phyloP scores from a whole-genome alignment of 1,284 basidiomycete species.

The Trichosporon sp. region DNA sequence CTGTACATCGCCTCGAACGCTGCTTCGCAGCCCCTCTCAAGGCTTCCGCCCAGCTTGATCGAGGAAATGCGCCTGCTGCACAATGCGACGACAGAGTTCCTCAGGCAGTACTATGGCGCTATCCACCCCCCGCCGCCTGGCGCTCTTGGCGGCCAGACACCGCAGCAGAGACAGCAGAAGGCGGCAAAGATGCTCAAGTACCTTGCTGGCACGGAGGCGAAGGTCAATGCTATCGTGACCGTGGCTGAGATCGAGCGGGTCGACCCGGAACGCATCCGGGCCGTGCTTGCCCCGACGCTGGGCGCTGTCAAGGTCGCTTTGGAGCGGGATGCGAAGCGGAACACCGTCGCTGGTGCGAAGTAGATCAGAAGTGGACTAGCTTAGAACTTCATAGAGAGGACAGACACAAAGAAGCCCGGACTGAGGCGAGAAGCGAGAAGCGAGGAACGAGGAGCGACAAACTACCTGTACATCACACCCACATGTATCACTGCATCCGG shows the following conservation, averaged over 20 bases:
- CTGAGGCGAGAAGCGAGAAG: not conserved
- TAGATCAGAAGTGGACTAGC: not conserved
- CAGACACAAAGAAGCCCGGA: too few species aligned
- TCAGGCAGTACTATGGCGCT: constrained; percentile 91
- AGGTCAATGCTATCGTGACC: constrained; percentile 67
- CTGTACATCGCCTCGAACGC: constrained; percentile 33
- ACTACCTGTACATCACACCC: not conserved
- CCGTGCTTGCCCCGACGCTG: constrained; percentile 70
- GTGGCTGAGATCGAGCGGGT: constrained; percentile 59
- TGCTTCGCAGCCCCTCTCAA: constrained; percentile 53
- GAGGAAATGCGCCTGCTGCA: constrained; percentile 80
- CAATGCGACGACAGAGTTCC: constrained; percentile 88
- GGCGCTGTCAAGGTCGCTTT: constrained; percentile 73
- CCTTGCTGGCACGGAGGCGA: constrained; percentile 68
- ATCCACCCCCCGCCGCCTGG: constrained; percentile 66
- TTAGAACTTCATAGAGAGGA: too few species aligned
- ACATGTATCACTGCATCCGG: not conserved
- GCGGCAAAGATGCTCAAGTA: constrained; percentile 79
- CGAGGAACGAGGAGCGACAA: not conserved
- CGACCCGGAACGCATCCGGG: constrained; percentile 61
- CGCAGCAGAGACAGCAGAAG: constrained; percentile 56
- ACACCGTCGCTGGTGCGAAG: not conserved
- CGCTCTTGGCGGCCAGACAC: constrained; percentile 48
- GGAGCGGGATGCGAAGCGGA: constrained; percentile 6
- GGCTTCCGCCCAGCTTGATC: constrained; percentile 71